Base-by-base conservation (phyloP, 106 monocot species). In the Acorus gramineus region DNA sequence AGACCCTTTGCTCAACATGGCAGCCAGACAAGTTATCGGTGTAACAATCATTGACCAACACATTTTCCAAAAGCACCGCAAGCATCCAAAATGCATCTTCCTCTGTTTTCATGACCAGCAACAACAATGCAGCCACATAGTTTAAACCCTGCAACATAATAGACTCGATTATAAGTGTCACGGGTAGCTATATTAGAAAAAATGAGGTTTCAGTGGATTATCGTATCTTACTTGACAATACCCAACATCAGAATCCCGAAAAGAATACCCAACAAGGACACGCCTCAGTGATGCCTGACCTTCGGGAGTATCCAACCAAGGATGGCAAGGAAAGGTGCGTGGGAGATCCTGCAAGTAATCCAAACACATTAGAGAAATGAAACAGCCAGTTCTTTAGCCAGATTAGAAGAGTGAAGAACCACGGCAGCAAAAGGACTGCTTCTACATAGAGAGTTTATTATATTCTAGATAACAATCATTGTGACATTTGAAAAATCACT, bases 71-170 rank as follows among this genome's bases (percentile, higher is more conserved):
- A 42, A 98, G 85, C 8, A 91, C 87, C 53, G 96, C 80, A 57
- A 98, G 87, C 91, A 98, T 87, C 96, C 96, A 98, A 71, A 98
- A 98, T 52, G 96, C 96, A 69, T 98, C 96, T 69, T 98, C 96
- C 53, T 98, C 96, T 45, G 85, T 82, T 65, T 77, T 83, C 96
- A 98, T 91, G 57, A 98, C 96, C 56, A 98, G 70, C 56, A 98
- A 58, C n/a, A 98, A 68, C 47, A 98, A 43, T 8, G 91, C 96
- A 13, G 96, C 96, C 28, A 98, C 91, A 74, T 98, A 98, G 68
- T 98, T 98, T 59, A 98, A 58, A 55, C 96, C 96, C 96, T 98
- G 75, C 8, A 76, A 72, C 49, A 64, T 51, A 11, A 70, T 28
- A 46, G 28, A 56, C 47, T 14, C 14, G 55, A 65, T 62, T 50